Conservation (phyloP, 1,284 basidiomycete species). For the Puccinia triticina region DNA sequence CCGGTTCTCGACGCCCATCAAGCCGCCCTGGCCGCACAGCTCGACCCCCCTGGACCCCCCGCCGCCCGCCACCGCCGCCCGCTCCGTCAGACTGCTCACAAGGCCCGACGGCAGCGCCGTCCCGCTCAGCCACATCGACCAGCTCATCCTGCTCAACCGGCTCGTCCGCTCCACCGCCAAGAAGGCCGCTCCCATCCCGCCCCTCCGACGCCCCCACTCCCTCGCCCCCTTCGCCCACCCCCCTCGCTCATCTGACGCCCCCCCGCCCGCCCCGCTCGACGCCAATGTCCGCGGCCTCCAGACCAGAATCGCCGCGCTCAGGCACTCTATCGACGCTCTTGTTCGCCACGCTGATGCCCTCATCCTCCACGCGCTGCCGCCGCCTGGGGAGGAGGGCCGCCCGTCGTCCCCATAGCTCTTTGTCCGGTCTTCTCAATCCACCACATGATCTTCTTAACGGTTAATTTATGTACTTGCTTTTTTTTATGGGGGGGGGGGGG, state of each 20-base stretch:
- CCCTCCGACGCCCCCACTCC: neutral
- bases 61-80: too few species aligned
- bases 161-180: neutral
- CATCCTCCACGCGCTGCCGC: neutral
- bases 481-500: too few species aligned
- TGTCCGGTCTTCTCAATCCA: too few species aligned
- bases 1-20: constrained; percentile 27
- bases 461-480: too few species aligned
- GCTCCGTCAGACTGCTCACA: neutral
- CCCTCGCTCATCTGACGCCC: neutral
- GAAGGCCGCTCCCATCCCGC: neutral
- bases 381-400: too few species aligned
- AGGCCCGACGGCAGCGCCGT: neutral
- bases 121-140: neutral
- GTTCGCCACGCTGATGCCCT: neutral
- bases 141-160: constrained; percentile 1
- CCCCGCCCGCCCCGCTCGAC: neutral
- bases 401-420: too few species aligned
- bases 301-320: neutral
- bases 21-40: neutral
- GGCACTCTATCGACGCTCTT: neutral
- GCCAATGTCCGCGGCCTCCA: too few species aligned
- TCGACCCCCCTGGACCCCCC: neutral
- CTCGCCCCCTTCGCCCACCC: neutral
- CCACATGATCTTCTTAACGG: too few species aligned